Conservation (phyloP, 176 grass and related monocot species). For the Carex kokanica region DNA sequence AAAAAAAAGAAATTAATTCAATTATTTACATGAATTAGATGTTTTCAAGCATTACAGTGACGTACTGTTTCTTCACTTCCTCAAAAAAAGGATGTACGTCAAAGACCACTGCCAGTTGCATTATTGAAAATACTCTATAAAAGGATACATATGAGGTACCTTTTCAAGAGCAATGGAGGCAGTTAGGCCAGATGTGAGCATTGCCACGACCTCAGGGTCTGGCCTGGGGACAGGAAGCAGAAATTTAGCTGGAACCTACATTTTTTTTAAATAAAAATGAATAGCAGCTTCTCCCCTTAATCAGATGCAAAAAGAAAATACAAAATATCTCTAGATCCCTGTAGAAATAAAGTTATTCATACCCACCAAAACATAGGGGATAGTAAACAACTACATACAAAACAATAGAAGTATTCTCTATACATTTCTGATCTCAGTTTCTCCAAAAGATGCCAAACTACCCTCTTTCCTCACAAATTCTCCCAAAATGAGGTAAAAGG, state of each 20-base stretch:
- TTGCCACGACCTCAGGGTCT: slow-evolving; percentile 92
- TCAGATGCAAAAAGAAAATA: neutral
- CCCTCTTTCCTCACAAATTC: neutral
- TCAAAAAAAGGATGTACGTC: neutral
- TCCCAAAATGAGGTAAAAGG: neutral
- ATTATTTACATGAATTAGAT: neutral
- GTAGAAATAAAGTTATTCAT: neutral
- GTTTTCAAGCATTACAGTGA: neutral
- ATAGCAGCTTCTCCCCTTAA: neutral
- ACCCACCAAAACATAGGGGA: slow-evolving; percentile 13
- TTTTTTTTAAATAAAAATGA: slow-evolving; percentile 7
- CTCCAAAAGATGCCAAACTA: neutral
- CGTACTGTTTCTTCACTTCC: neutral
- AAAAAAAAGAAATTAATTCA: slow-evolving; percentile 11
- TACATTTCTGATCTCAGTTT: neutral
- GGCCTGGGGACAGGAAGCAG: slow-evolving; percentile 94
- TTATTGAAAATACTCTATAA: neutral
- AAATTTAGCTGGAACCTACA: slow-evolving; percentile 81
- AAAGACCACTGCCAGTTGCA: neutral
- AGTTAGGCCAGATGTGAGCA: slow-evolving; percentile 96
- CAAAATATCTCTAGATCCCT: slow-evolving; percentile 18
- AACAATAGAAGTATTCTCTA: neutral
- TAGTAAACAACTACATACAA: slow-evolving; percentile 22
- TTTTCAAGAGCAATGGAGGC: slow-evolving; percentile 99
- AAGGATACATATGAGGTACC: slow-evolving; percentile 30